A percentile compares a stretch with the other conserved stretches of the same genome.
phyloP scores from a whole-genome alignment of 2,329 filamentous ascomycete species.

The Aspergillus sp. region DNA sequence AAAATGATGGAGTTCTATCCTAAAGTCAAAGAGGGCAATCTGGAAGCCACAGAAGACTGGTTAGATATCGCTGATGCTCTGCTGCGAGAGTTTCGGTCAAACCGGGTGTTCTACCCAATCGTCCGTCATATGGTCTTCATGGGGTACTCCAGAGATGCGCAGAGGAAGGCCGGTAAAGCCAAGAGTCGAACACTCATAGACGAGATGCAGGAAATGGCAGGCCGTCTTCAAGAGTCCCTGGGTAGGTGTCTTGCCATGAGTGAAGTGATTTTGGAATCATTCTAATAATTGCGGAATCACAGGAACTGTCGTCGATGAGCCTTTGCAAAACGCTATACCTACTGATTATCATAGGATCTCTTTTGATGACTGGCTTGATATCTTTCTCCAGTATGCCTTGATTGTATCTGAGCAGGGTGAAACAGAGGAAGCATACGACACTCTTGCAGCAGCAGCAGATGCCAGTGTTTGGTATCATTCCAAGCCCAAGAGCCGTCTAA shows the following conservation, averaged over 20 bases:
- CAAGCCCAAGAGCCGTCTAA: conserved; percentile 58
- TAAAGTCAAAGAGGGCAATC: conserved; percentile 42
- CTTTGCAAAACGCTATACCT: conserved; percentile 33
- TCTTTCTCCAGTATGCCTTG: conserved; percentile 82
- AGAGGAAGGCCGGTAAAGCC: conserved; percentile 28
- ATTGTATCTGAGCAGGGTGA: conserved; percentile 61
- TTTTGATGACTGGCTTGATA: conserved; percentile 78
- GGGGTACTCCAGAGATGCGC: conserved; percentile 38
- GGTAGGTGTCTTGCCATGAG: conserved; percentile 18
- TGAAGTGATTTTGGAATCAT: neutral
- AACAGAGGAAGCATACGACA: conserved; percentile 65
- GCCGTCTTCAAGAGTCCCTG: conserved; percentile 35
- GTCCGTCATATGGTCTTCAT: conserved; percentile 43
- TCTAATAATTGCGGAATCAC: conserved; percentile 9
- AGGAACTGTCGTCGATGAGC: conserved; percentile 19
- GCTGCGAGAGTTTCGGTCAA: conserved; percentile 53
- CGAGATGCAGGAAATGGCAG: conserved; percentile 38
- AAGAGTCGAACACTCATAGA: conserved; percentile 32
- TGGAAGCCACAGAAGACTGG: conserved; percentile 47
- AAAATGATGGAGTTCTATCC: conserved; percentile 43
- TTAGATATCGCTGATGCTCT: conserved; percentile 52
- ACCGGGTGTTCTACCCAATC: conserved; percentile 52
- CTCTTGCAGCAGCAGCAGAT: conserved; percentile 68
- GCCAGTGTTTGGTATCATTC: conserved; percentile 75
- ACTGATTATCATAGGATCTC: conserved; percentile 64